Evolutionary conservation across 345 rosid species (phyloP).

Genomic region (Raphanus raphanistrum): DNA sequence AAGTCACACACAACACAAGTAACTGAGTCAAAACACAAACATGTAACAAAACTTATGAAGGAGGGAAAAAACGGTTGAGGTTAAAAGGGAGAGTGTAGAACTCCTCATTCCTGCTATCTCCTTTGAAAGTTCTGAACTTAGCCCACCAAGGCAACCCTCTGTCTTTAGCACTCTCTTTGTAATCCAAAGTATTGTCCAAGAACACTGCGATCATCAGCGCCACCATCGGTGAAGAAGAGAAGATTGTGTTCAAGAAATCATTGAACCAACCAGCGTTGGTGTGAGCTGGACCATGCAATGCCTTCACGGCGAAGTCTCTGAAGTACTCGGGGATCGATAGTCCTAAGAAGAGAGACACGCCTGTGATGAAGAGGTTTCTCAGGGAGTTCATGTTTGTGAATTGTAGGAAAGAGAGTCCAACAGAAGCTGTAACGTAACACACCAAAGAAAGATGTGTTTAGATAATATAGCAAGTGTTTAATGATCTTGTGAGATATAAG

Average conservation of each 20-base stretch:
- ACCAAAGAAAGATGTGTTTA: background rate
- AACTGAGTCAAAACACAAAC: background rate
- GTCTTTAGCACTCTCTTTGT: conserved; percentile 80
- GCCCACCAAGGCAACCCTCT: conserved; percentile 99
- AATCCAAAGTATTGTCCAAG: conserved; percentile 89
- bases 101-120: conserved; percentile 87
- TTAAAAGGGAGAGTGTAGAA: conserved; percentile 97
- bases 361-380: conserved; percentile 84
- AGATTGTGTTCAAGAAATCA: conserved; percentile 93
- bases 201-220: conserved; percentile 75
- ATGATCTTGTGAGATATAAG: background rate
- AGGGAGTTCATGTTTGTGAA: conserved; percentile 99
- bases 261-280: conserved; percentile 94
- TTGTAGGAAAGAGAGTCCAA: conserved; percentile 92
- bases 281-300: conserved; percentile 91
- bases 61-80: conserved; percentile 95
- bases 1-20: conserved; percentile 21
- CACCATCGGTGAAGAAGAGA: conserved; percentile 86
- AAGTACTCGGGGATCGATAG: conserved; percentile 87
- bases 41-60: conserved; percentile 48
- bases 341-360: conserved; percentile 87
- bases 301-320: conserved; percentile 72
- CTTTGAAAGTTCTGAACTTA: conserved; percentile 82
- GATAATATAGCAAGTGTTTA: background rate
- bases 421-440: conserved; percentile 58